Base-by-base conservation (phyloP, 2,329 filamentous ascomycete species). In the Dendrostoma leiphaemia region DNA sequence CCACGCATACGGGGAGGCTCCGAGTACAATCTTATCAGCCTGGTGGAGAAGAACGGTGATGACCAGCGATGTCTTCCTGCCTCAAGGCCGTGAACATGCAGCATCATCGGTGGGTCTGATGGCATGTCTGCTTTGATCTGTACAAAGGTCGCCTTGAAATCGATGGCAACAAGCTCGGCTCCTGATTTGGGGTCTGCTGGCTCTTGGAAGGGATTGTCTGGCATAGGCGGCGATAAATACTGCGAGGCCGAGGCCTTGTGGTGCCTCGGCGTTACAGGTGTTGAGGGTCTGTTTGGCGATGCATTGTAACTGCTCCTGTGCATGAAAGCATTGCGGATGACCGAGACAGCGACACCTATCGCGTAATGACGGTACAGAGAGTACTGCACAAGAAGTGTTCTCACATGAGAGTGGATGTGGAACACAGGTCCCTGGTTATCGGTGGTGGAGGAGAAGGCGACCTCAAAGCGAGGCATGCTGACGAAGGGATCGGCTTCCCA, bases 351-450 rank as follows among this genome's bases (percentile, higher is more conserved):
- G 56, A 97, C 85, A 1, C 91, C 89, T 24, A 95, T 80, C 0
- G 92, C 88, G 66, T 97, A 99, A 67, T 96, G 92, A 3, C 92
- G 87, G 68, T 95, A 96, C 0, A 99, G 80, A 0, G 95, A 99
- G 67, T 97, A 97, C 48, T 95, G 88, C 7, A 96, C 65, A 57
- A 90, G 84, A 2, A 99, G 73, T 6, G 89, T 90, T 61, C 88
- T 88, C 19, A 94, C 81, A 49, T 89, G 83, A 0, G 90, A 89
- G 61, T 95, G 91, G 40, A 97, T 73, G 65, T 97, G 91, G 65
- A 97, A 90, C 6, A 96, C 79, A 0, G 91, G 89, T 0, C 92
- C 93, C 64, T 96, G 90, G 28, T 83, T 83, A 68, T 99, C 94
- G 60, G 90, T 95, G 4, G 85, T 79, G 0, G 94, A 95, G 26